phyloP scores from a whole-genome alignment of 805 yeast genomes.

The Priceomyces fermenticarens region DNA sequence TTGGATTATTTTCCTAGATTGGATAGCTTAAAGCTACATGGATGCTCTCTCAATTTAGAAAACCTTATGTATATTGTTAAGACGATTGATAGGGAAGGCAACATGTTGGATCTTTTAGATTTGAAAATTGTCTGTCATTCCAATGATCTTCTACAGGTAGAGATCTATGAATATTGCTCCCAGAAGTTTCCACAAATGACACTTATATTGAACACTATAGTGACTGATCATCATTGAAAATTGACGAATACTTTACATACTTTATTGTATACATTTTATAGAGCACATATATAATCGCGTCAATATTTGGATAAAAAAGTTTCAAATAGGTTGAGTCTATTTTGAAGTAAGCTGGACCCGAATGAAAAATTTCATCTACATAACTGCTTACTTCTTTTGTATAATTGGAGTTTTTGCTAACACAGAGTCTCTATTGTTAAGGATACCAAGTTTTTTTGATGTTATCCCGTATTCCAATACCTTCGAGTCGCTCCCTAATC shows the following conservation, averaged over 20 bases:
- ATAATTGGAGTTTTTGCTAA: conserved; percentile 21
- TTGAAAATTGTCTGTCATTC: conserved; percentile 4
- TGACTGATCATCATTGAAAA: too few relatives aligned
- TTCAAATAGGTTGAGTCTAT: too few relatives aligned
- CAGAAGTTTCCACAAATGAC: conserved; percentile 2
- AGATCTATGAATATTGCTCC: conserved; percentile 1
- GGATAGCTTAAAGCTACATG: conserved; percentile 13
- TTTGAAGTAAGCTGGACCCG: too few relatives aligned
- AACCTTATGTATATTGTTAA: conserved; percentile 4
- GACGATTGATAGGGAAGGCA: background rate
- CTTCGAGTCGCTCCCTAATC: background rate
- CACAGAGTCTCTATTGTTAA: conserved; percentile 33
- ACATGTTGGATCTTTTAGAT: conserved; percentile 2
- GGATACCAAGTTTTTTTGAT: conserved; percentile 34
- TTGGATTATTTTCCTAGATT: conserved; percentile 14
- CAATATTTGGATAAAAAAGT: too few relatives aligned
- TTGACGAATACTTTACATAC: too few relatives aligned
- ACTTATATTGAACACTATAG: conserved; percentile 2
- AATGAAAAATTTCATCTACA: too few relatives aligned
- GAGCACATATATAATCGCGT: too few relatives aligned
- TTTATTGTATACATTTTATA: too few relatives aligned
- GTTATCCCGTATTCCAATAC: conserved; percentile 19
- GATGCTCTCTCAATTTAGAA: conserved; percentile 20
- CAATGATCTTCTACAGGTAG: conserved; percentile 1
- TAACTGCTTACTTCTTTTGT: too few relatives aligned